Evolutionary conservation across 805 yeast species (phyloP).

Genomic region (Nakazawaea pomicola): DNA sequence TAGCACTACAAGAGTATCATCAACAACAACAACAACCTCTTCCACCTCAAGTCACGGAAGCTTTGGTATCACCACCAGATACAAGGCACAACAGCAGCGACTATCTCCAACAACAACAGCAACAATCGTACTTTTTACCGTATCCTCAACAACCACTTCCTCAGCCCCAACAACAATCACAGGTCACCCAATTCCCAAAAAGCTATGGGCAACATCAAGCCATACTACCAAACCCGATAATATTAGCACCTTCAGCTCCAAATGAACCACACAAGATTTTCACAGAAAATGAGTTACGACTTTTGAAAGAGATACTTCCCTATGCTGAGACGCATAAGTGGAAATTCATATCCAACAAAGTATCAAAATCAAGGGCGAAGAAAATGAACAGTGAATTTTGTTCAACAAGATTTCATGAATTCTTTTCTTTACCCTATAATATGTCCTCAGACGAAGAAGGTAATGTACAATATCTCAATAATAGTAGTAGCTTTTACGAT

Average conservation of each 20-base stretch:
- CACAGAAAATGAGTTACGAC: conserved; percentile 5
- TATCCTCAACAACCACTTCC: too few species aligned
- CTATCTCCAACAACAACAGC: neutral
- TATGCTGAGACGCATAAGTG: conserved; percentile 11
- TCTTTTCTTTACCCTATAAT: conserved; percentile 6
- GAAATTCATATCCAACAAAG: conserved; percentile 13
- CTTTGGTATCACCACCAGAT: conserved; percentile 2
- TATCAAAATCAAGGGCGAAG: conserved; percentile 8
- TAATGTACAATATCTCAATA: conserved; percentile 9
- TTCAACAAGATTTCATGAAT: conserved; percentile 9
- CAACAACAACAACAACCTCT: neutral
- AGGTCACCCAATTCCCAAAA: neutral
- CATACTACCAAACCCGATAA: neutral
- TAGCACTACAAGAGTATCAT: neutral
- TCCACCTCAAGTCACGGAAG: neutral
- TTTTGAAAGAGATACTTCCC: conserved; percentile 8
- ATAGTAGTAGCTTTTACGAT: conserved; percentile 8
- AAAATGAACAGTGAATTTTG: conserved; percentile 14
- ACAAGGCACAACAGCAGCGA: conserved; percentile 3
- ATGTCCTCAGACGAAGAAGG: neutral
- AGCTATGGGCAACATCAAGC: neutral
- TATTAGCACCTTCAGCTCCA: neutral
- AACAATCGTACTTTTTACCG: too few species aligned
- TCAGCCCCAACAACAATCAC: too few species aligned
- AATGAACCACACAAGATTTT: conserved; percentile 2